phyloP scores from a whole-genome alignment of 495 filamentous ascomycete genomes.

The Neurospora terricola region DNA sequence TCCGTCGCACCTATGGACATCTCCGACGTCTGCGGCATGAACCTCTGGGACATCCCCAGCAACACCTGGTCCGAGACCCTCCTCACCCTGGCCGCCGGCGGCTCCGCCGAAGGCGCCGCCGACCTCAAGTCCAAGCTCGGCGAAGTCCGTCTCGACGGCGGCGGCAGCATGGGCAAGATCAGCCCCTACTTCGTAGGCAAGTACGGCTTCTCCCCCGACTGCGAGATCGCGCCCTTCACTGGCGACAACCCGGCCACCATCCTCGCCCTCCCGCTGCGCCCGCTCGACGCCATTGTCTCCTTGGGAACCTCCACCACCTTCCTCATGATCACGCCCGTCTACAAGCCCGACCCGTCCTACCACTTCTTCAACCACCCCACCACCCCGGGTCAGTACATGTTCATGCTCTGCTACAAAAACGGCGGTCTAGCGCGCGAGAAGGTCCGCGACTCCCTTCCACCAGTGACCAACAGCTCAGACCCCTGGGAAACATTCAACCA shows the following conservation, averaged over 20 bases:
- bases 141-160: conserved; percentile 67
- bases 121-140: conserved; percentile 75
- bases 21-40: conserved; percentile 92
- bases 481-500: conserved; percentile 73
- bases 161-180: conserved; percentile 63
- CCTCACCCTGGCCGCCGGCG: conserved; percentile 65
- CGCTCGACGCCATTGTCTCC: conserved; percentile 85
- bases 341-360: conserved; percentile 75
- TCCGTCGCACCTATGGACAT: conserved; percentile 83
- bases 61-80: conserved; percentile 64
- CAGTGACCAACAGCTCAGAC: conserved; percentile 20
- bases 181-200: conserved; percentile 63
- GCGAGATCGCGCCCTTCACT: conserved; percentile 74
- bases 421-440: conserved; percentile 86
- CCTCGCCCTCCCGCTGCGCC: conserved; percentile 73
- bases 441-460: conserved; percentile 54
- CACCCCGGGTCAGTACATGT: conserved; percentile 78
- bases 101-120: conserved; percentile 43
- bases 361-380: conserved; percentile 90
- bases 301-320: conserved; percentile 94
- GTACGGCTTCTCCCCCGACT: conserved; percentile 68
- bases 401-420: conserved; percentile 99
- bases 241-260: conserved; percentile 97
- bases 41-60: conserved; percentile 81
- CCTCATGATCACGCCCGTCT: conserved; percentile 86